Conservation (phyloP, 2,329 filamentous ascomycete genomes). For the Alternaria gaisen region DNA sequence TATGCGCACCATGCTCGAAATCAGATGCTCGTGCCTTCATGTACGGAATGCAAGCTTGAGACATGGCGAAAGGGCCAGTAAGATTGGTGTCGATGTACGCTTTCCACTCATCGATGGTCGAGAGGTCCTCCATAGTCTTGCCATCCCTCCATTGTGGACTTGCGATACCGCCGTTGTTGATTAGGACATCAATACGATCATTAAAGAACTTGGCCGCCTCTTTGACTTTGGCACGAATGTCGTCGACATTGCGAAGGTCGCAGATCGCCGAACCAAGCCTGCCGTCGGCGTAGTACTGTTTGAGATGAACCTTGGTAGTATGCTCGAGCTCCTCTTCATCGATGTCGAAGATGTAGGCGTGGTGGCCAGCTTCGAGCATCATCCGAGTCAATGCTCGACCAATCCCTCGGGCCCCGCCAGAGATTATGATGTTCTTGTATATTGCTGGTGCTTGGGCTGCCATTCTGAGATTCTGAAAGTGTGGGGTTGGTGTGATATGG, state of each 20-base stretch:
- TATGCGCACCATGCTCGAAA: slow-evolving; percentile 37
- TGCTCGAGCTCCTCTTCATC: slow-evolving; percentile 49
- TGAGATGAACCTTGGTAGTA: slow-evolving; percentile 53
- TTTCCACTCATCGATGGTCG: slow-evolving; percentile 56
- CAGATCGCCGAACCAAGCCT: slow-evolving; percentile 52
- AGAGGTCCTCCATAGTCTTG: slow-evolving; percentile 57
- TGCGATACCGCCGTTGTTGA: slow-evolving; percentile 52
- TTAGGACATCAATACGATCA: slow-evolving; percentile 51
- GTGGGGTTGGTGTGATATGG: background rate
- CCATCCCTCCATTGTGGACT: slow-evolving; percentile 55
- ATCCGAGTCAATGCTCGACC: slow-evolving; percentile 58
- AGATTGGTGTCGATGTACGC: slow-evolving; percentile 60
- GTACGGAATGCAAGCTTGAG: slow-evolving; percentile 58
- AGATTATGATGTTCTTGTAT: slow-evolving; percentile 51
- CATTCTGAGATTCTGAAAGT: slow-evolving; percentile 10
- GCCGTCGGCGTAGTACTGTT: slow-evolving; percentile 46
- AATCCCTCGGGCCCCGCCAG: slow-evolving; percentile 59
- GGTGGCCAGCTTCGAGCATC: slow-evolving; percentile 56
- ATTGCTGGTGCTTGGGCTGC: slow-evolving; percentile 13
- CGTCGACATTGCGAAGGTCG: slow-evolving; percentile 55
- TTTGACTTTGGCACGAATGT: slow-evolving; percentile 53
- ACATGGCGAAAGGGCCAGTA: slow-evolving; percentile 57
- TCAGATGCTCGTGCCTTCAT: slow-evolving; percentile 52
- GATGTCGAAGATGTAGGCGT: slow-evolving; percentile 59
- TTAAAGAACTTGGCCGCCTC: slow-evolving; percentile 56